A percentile compares a stretch with the other conserved stretches of the same genome.
These are phyloP conservation scores for Clavulina sp. DNA, from an alignment of 768 basidiomycete genomes.

Conservation along the genomic window DNA sequence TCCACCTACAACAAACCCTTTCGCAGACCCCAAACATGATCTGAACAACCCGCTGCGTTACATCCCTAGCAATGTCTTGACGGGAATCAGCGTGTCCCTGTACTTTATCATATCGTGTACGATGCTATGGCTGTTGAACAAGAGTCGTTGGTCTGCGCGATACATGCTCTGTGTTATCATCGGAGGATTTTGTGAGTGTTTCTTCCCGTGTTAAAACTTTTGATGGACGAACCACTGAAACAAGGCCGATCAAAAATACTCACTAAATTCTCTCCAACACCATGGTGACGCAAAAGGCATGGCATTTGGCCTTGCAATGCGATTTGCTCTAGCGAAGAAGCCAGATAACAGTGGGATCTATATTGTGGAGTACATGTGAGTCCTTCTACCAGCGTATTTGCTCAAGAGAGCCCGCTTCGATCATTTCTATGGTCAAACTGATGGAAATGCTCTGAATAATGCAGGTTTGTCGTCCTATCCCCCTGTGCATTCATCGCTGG, in stretches of 20 bases:
- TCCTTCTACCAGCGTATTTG: constrained; percentile 36
- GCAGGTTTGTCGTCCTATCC: constrained; percentile 16
- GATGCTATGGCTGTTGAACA: not conserved
- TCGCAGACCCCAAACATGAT: constrained; percentile 32
- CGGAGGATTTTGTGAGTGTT: constrained; percentile 35
- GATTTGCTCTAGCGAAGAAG: constrained; percentile 36
- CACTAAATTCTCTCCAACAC: not conserved
- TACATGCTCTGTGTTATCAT: constrained; percentile 48
- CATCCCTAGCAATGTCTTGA: not conserved
- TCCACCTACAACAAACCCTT: too few species aligned
- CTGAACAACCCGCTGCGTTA: constrained; percentile 36
- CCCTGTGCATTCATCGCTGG: constrained; percentile 62
- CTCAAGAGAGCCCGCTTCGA: not conserved
- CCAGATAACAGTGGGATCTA: constrained; percentile 37
- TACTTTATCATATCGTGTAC: not conserved
- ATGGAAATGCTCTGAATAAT: not conserved
- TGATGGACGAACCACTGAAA: not conserved
- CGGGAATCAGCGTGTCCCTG: not conserved
- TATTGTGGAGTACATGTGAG: constrained; percentile 39
- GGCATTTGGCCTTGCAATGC: constrained; percentile 34
- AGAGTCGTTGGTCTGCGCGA: not conserved
- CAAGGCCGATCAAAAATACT: too few species aligned
- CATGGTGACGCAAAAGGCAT: constrained; percentile 26
- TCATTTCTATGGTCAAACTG: not conserved
- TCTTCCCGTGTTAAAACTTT: not conserved